A percentile compares a stretch with the other conserved stretches of the same genome.
Evolutionary conservation across 768 basidiomycete genomes (phyloP).

Genomic region (Boletus bicolor): DNA sequence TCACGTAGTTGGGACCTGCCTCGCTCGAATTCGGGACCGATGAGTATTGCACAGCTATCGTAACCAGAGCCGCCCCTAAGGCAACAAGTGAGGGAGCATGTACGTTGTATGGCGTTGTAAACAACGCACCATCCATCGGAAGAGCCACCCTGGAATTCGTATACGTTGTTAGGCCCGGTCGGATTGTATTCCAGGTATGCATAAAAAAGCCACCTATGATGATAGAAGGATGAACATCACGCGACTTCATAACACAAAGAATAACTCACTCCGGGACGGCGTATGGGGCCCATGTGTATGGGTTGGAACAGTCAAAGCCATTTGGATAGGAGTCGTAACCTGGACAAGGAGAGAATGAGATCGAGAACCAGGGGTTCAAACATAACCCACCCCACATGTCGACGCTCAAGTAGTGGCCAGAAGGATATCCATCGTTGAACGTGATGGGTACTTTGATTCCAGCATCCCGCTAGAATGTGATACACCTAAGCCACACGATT

Average conservation of each 20-base stretch:
- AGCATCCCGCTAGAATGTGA: slow-evolving; percentile 33
- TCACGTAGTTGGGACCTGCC: slow-evolving; percentile 2
- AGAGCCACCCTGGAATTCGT: slow-evolving; percentile 41
- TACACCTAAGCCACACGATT: slow-evolving; percentile 1
- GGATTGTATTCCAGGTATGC: slow-evolving; percentile 31
- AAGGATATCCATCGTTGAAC: slow-evolving; percentile 46
- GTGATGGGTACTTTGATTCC: slow-evolving; percentile 49
- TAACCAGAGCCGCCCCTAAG: slow-evolving; percentile 27
- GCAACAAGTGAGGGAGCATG: background rate
- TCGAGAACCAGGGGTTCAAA: background rate
- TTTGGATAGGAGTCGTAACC: slow-evolving; percentile 40
- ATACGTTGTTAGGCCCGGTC: slow-evolving; percentile 20
- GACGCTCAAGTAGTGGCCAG: slow-evolving; percentile 43
- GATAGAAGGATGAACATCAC: background rate
- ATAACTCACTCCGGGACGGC: slow-evolving; percentile 39
- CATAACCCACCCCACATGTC: slow-evolving; percentile 44
- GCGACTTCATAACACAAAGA: background rate
- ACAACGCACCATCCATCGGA: slow-evolving; percentile 51
- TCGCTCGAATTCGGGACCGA: slow-evolving; percentile 25
- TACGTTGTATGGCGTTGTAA: slow-evolving; percentile 19
- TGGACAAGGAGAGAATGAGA: slow-evolving; percentile 2
- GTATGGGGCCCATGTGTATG: slow-evolving; percentile 42
- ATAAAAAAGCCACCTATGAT: slow-evolving; percentile 36
- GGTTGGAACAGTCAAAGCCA: slow-evolving; percentile 52
- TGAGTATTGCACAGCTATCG: slow-evolving; percentile 18